Base-by-base conservation (phyloP, 495 filamentous ascomycete genomes). In the Aspergillus kassunensis region DNA sequence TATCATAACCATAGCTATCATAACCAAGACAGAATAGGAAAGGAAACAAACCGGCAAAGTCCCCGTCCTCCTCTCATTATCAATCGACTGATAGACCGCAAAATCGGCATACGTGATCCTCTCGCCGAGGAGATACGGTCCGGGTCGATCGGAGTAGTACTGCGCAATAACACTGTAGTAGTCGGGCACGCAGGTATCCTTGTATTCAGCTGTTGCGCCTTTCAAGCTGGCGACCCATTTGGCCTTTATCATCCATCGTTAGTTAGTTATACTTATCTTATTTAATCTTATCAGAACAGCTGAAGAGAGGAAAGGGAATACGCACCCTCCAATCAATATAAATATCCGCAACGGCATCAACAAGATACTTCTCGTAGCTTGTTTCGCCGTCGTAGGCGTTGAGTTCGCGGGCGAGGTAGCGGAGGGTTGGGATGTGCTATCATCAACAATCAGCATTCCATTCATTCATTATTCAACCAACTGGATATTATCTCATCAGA, bases 261-360 rank as follows among this genome's bases (percentile, higher is more conserved):
- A n/a, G n/a, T n/a, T n/a, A n/a, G n/a, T n/a, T n/a, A n/a, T n/a
- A n/a, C n/a, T n/a, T n/a, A n/a, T n/a, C n/a, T n/a, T n/a, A n/a
- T n/a, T n/a, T n/a, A n/a, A n/a, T n/a, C n/a, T n/a, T n/a, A n/a
- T n/a, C n/a, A n/a, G 39, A 24, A 25, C 4, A 25, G 39, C 11
- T 8, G 15, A 15, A 10, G 11, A 3, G 23, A 21, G 9, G 18
- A 40, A 40, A 19, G 36, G 16, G 23, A 4, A 21, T 18, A n/a
- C 45, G 11, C 44, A 62, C 61, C 51, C 62, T 58, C 65, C 71
- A 74, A 35, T 76, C 74, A 36, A 63, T 55, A 21, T 68, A 72
- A 41, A 75, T 65, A 57, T 78, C 74, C 13, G 69, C 59, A 3
- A 76, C 68, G 6, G 61, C 62, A 57, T 77, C 73, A 15, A 69